Conservation (phyloP, 257 asterid genomes). For the Voacanga thouarsii region DNA sequence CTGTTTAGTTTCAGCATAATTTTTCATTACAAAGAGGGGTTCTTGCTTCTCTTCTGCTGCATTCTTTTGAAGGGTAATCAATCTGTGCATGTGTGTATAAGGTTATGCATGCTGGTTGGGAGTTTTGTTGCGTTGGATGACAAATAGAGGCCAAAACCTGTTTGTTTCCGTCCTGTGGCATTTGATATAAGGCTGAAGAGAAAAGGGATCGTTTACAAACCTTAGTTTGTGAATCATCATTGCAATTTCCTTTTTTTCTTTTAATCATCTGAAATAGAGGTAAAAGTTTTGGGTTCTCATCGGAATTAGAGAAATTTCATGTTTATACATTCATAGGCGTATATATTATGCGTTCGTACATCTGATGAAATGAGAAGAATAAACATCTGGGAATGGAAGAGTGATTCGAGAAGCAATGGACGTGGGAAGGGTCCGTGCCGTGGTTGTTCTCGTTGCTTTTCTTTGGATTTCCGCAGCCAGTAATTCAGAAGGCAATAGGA, state of each 20-base stretch:
- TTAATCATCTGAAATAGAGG: background rate
- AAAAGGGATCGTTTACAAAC: background rate
- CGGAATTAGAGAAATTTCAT: background rate
- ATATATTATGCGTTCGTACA: constrained; percentile 35
- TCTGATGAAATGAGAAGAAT: constrained; percentile 38
- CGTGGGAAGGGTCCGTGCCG: constrained; percentile 34
- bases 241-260: background rate
- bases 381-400: constrained; percentile 24
- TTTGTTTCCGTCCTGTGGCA: background rate
- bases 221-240: background rate
- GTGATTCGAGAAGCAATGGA: constrained; percentile 47
- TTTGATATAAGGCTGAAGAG: background rate
- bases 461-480: constrained; percentile 46
- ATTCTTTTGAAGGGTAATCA: constrained; percentile 9
- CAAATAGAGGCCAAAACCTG: constrained; percentile 18
- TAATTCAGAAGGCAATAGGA: constrained; percentile 53
- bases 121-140: constrained; percentile 41
- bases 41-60: constrained; percentile 31
- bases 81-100: background rate
- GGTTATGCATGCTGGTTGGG: constrained; percentile 42
- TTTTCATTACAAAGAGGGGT: constrained; percentile 15
- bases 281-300: background rate
- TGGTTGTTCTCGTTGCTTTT: constrained; percentile 50
- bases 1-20: background rate
- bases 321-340: background rate